Base-by-base conservation (phyloP, 495 filamentous ascomycete species). In the Amorphotheca resinae region DNA sequence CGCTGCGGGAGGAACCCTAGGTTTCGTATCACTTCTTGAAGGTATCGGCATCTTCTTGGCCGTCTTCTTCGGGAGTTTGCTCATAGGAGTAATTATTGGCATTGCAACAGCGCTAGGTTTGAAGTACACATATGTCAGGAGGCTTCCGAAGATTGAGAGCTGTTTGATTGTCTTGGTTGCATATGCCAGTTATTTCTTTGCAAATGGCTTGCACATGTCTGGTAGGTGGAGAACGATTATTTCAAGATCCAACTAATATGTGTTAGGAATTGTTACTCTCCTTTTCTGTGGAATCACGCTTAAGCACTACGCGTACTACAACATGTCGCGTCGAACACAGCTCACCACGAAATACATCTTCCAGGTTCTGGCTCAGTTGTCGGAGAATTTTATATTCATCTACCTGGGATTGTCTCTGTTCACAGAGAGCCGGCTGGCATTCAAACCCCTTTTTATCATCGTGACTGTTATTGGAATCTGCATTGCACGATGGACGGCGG, bases 361-460 rank as follows among this genome's bases (percentile, higher is more conserved):
- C 66, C 84, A 91, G 61, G 80, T 95, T 38, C 78, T 93, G 45
- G 84, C 93, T 4, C 93, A 96, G 60, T 67, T 98, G 28, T 91
- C 88, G 0, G 91, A 98, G 65, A 98, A 98, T 62, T 98, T 98
- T 51, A 98, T 98, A 55, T 98, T 98, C 67, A 98, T 98, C 61
- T 98, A 96, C 57, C 75, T 98, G 1, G 91, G 91, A 0, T 68
- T 98, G 11, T 87, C 91, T 1, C 72, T 98, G 22, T 95, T 98
- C 59, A 94, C 93, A 2, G 87, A 95, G 51, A 73, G 73, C 16
- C 70, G 80, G 18, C 67, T 96, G n/a, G 73, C 80, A 35, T 96
- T 88, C 66, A 91, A 94, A 53, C 91, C 91, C 0, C 72, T 93
- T n/a, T 84, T 98, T 57, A 95, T 96, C 49, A 76, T 98, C 30